Evolutionary conservation across 1,284 basidiomycete species (phyloP).

Genomic region (Cryptococcus hybrid): DNA sequence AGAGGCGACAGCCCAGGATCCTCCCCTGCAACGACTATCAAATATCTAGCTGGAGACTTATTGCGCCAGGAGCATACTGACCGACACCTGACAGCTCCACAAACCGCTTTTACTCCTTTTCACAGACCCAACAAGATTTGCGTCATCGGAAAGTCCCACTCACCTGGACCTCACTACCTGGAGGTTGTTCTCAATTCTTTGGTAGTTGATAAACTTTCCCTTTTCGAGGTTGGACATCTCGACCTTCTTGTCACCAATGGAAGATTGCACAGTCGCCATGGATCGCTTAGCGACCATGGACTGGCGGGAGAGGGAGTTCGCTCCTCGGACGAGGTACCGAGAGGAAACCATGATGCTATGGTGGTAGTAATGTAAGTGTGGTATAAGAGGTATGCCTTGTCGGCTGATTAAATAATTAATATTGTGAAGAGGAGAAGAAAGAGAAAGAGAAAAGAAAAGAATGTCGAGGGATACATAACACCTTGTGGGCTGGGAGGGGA

Average conservation of each 20-base stretch:
- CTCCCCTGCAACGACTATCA: too few relatives aligned
- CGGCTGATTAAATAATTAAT: neutral
- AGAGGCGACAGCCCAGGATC: neutral
- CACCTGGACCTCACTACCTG: slow-evolving; percentile 75
- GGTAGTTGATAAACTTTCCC: slow-evolving; percentile 86
- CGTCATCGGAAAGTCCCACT: slow-evolving; percentile 36
- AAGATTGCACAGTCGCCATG: slow-evolving; percentile 41
- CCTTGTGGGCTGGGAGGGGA: neutral
- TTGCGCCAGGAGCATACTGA: too few relatives aligned
- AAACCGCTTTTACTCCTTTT: too few relatives aligned
- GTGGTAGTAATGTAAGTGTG: neutral
- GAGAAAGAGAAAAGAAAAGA: neutral
- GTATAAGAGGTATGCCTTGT: slow-evolving; percentile 1
- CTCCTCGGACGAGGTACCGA: slow-evolving; percentile 32
- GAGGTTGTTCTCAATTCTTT: slow-evolving; percentile 94
- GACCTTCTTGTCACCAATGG: slow-evolving; percentile 87
- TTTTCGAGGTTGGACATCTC: slow-evolving; percentile 86
- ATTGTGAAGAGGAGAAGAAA: neutral
- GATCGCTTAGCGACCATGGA: slow-evolving; percentile 23
- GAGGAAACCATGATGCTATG: slow-evolving; percentile 28
- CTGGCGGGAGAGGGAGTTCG: slow-evolving; percentile 24
- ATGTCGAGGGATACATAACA: neutral
- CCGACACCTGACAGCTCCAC: too few relatives aligned
- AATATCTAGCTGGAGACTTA: too few relatives aligned
- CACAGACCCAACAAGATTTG: too few relatives aligned